Evolutionary conservation across 139 green algal species (phyloP), one percentile per base, ranked within the genome.

Genomic region (Chlamydomonas incerta): DNA sequence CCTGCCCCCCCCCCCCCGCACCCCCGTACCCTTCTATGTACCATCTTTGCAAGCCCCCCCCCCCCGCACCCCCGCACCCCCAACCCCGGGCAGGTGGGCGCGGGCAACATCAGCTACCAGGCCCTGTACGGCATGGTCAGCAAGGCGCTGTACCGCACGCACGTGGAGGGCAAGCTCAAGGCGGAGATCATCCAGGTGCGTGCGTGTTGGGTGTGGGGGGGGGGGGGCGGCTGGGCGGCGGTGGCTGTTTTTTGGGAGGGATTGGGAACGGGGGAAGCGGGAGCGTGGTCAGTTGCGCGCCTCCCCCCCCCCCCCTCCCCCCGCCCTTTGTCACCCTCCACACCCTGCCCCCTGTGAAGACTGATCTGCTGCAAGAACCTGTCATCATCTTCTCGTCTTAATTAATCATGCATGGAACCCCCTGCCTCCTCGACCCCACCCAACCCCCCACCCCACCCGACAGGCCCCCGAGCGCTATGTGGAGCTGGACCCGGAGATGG

Each of bases 131-230:
- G 50, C 67, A 85, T 89, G 85, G 85, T 89, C 18, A 47, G 33
- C 76, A 87, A 90, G 79, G 96, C 96, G 34, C 91, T 99, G 58
- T 99, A 97, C 91, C 85, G 93, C 57, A 96, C 97, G 0, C 97
- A 99, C 87, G 97, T 99, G 35, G 96, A 98, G 86, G 96, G 96
- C 46, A 94, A 96, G 90, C 93, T 98, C 28, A 98, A 98, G 90
- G 88, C 92, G 1, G 96, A 99, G 85, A 99, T 98, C 90, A 97
- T 98, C 65, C 88, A 97, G 88, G 94, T 91, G 50, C 3, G 37
- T 57, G 29, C n/a, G 29, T 29, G 70, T 58, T 23, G 28, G 24
- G 63, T 34, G 63, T 4, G 63, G 63, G 8, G 5, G 29, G 63
- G 3, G n/a, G 28, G 29, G 41, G 37, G 17, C 24, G 62, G 23